Base-by-base conservation (phyloP, 148 eudicot species). In the Pharnaceum exiguum region DNA sequence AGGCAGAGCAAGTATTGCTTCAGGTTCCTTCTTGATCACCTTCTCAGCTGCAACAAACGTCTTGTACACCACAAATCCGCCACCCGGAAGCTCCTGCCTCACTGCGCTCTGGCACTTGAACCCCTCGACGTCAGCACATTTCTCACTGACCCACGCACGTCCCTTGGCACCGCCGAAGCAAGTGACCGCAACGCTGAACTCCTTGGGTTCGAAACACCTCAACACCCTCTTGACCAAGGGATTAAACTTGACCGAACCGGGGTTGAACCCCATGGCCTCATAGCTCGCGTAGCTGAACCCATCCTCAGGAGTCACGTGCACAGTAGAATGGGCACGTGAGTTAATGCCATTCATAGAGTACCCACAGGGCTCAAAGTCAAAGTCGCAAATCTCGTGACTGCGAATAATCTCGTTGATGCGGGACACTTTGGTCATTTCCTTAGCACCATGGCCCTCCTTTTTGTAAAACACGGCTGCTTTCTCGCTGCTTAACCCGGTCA, bases 271-370 rank as follows among this genome's bases (percentile, higher is more conserved):
- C 79, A 77, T 68, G 2, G 72, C 83, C 40, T 83, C 89, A 26
- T 77, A 83, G 72, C 89, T 80, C 2, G 84, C 84, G 7, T 80
- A 80, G 23, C 84, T 76, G 21, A 79, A 79, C 45, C 77, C 83
- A 22, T 79, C 77, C 47, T 79, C 83, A 0, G 83, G 83, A 5
- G 84, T 79, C 60, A 79, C 80, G 63, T 79, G 84, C 54, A 80
- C 60, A 0, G 81, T 80, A 0, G 81, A 80, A 51, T 76, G 67
- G 16, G 78, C 76, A 59, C 71, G 38, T 30, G 70, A 66, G 4
- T 76, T 74, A 1, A 76, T 51, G 23, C 78, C 84, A n/a, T 80
- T 80, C 84, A 80, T 80, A 0, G 84, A 80, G 53, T 80, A 80
- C 19, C 84, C 84, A 60, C 84, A 80, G 0, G 84, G 84, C 2